A percentile compares a stretch with the other conserved stretches of the same genome.
Conservation (phyloP, 2,329 filamentous ascomycete genomes). For the Ustilaginoidea virens region DNA sequence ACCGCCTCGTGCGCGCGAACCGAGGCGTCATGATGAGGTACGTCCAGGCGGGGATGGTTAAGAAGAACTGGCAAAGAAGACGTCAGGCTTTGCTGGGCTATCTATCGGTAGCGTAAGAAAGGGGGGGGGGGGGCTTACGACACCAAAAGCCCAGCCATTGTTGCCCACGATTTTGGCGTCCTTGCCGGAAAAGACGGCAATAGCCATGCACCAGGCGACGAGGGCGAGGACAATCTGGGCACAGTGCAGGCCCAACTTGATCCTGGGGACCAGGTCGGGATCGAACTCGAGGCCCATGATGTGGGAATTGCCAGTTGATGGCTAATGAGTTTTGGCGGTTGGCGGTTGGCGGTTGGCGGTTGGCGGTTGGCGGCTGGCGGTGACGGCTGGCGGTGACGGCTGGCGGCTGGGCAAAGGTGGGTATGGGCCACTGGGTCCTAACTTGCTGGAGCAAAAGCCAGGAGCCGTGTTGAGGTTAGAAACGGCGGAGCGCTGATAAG, state of each 20-base stretch:
- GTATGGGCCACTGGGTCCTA: too few relatives aligned
- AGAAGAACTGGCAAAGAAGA: constrained; percentile 39
- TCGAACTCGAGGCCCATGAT: constrained; percentile 37
- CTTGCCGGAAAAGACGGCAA: constrained; percentile 38
- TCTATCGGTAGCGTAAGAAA: not conserved
- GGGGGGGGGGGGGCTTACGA: constrained; percentile 28
- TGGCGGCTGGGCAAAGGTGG: too few relatives aligned
- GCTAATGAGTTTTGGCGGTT: not conserved
- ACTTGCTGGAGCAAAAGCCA: too few relatives aligned
- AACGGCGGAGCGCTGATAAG: too few relatives aligned
- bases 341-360: too few relatives aligned
- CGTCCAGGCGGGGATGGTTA: constrained; percentile 47
- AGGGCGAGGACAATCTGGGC: constrained; percentile 38
- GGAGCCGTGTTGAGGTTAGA: too few relatives aligned
- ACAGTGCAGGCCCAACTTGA: constrained; percentile 43
- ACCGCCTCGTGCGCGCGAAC: constrained; percentile 43
- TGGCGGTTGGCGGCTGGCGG: too few relatives aligned
- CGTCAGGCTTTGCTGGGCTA: not conserved
- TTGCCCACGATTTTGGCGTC: constrained; percentile 36
- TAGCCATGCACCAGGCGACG: constrained; percentile 42
- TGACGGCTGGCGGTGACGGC: too few relatives aligned
- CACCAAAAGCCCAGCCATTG: constrained; percentile 47
- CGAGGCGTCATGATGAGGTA: constrained; percentile 50
- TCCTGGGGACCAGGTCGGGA: constrained; percentile 34
- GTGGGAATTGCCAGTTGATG: constrained; percentile 4